Percentiles rank a stretch among this genome's conserved stretches.
These are phyloP conservation scores for Cytospora leucostoma DNA, from an alignment of 2,329 filamentous ascomycete species.

Conservation along the genomic window DNA sequence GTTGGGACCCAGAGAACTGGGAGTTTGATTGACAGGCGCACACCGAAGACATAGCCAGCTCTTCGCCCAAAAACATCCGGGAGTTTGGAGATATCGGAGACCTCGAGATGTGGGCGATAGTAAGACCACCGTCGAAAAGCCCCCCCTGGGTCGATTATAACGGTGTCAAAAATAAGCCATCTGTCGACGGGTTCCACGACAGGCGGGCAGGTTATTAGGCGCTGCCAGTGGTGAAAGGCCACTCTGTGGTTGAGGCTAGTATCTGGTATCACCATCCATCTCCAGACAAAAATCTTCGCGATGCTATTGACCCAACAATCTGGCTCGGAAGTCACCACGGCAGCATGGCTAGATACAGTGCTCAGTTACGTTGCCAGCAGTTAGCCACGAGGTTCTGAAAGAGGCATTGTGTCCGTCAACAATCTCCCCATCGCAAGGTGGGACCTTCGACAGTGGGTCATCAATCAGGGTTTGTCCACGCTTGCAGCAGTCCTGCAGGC, in stretches of 20 bases:
- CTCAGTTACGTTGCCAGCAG: neutral
- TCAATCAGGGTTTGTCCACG: neutral
- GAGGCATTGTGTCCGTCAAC: neutral
- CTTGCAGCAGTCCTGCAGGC: neutral
- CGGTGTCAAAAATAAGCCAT: neutral
- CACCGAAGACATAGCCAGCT: neutral
- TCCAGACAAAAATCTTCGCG: neutral
- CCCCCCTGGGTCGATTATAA: neutral
- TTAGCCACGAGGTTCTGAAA: neutral
- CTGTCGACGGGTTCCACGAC: slow-evolving; percentile 17
- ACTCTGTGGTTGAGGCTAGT: slow-evolving; percentile 3
- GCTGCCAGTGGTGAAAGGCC: neutral
- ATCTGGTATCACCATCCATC: slow-evolving; percentile 9
- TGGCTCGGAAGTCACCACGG: neutral
- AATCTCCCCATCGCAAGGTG: neutral
- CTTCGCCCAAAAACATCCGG: neutral
- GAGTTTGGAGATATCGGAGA: neutral
- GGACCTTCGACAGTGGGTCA: neutral
- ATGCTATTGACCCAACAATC: neutral
- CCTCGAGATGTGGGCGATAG: neutral
- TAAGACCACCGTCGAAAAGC: too few species aligned
- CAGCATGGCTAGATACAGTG: too few species aligned
- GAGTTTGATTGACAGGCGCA: neutral
- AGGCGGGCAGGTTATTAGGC: slow-evolving; percentile 13
- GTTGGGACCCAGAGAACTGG: slow-evolving; percentile 9